Base-by-base conservation (phyloP, 306 rosid species). In the Oemleria cerasiformis region DNA sequence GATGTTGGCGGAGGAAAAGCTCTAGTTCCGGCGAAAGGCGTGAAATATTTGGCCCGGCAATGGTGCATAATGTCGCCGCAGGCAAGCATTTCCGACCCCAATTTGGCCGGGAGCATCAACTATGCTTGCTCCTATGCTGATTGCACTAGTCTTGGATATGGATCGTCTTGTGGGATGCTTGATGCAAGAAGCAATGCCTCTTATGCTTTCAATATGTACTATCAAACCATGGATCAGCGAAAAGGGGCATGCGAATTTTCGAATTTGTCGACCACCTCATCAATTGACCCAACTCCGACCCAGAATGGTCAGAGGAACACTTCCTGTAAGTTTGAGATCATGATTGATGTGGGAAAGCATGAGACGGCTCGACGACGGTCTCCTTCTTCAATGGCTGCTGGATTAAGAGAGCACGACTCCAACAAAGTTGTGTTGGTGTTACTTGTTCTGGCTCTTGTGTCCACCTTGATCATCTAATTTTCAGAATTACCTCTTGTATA, bases 31-130 rank as follows among this genome's bases (percentile, higher is more conserved):
- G 97, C 97, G 6, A 91, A 79, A 79, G 97, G 97, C 12, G 97
- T 95, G 16, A 79, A 38, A 68, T 91, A 95, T 66, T 80, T 87
- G 67, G 60, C 87, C 0, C 84, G 75, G 50, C 84, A 81, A 73
- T 95, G 99, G 99, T 95, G 99, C 60, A 85, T 95, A 8, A 81
- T 95, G 89, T 73, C 96, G 11, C 68, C 91, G 2, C 73, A 79
- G 20, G 96, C 99, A 7, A 86, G 80, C 72, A 42, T 41, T 54
- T 11, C 63, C 2, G 96, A 91, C 73, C 86, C 90, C 3, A 81
- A 69, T 53, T 80, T 91, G 42, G 78, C 72, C 0, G 57, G 63
- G 2, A 84, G 89, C 65, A 19, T 86, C 43, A 79, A 75, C 73
- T 86, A 79, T 12, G 99, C 99, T 0, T 95, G 99, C 73, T 73